Evolutionary conservation across 495 filamentous ascomycete genomes (phyloP), one percentile per base, ranked within the genome.

Genomic region (Clavariopsis aquatica): DNA sequence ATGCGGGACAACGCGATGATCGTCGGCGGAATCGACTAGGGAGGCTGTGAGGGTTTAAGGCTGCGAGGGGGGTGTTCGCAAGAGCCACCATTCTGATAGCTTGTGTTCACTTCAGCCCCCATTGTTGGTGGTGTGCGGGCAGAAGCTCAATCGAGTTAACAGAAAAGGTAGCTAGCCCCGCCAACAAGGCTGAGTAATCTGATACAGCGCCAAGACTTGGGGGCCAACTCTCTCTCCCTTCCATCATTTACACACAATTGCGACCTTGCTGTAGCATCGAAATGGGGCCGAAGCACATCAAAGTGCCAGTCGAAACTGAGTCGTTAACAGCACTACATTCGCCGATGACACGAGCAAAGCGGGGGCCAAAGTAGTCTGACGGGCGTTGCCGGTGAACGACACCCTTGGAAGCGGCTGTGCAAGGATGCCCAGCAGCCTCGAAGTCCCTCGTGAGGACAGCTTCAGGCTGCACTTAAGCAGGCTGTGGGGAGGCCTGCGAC

Each of bases 401-500:
- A 58, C 31, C 31, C 31, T 34, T 34, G 31, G 31, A 34, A 34
- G 31, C 17, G 57, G 57, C 57, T 60, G 57, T 52, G 57, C 57
- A 59, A 31, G 15, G 29, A 57, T 26, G 15, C 57, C 9, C 46
- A 17, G 49, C 54, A 59, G 55, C 62, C 57, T 24, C 57, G 13
- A 19, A 4, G 55, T 6, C 24, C 45, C 57, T 51, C 34, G 26
- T 17, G 20, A 49, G 7, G 1, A 24, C 2, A 28, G 8, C 23
- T 38, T 46, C 43, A 62, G 58, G 65, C 65, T 64, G 59, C 60
- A 55, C 20, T 28, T 41, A 34, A 17, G 7, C 29, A 29, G 51
- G 46, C 56, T 60, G 29, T 31, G 34, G n/a, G 38, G 64, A 68
- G 65, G 65, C 65, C 65, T 57, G 59, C 65, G 53, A 53, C 55